Evolutionary conservation across 495 filamentous ascomycete genomes (phyloP).

Genomic region (Chaetomium cochliodes): DNA sequence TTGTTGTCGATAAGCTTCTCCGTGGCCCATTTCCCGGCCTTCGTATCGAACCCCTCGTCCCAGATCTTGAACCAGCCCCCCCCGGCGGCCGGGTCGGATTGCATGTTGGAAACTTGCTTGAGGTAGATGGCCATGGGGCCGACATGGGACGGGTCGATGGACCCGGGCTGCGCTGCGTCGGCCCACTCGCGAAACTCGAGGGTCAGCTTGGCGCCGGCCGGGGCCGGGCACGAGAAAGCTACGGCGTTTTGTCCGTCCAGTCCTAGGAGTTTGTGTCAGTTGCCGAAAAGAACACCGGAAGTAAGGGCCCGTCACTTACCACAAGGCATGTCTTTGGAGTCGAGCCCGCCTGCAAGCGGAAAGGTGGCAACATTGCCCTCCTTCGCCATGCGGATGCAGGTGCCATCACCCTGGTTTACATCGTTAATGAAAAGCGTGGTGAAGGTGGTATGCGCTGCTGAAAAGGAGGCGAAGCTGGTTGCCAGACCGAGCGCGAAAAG

Average conservation of each 20-base stretch:
- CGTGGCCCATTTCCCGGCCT: slow-evolving; percentile 61
- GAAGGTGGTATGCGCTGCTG: slow-evolving; percentile 62
- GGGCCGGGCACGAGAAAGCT: slow-evolving; percentile 56
- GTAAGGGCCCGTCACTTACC: slow-evolving; percentile 41
- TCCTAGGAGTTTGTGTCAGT: slow-evolving; percentile 41
- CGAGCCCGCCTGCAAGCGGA: slow-evolving; percentile 53
- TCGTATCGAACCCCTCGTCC: slow-evolving; percentile 60
- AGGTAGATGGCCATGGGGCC: slow-evolving; percentile 73
- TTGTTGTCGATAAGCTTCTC: slow-evolving; percentile 62
- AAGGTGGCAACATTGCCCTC: slow-evolving; percentile 47
- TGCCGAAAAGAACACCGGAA: not conserved
- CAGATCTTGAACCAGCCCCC: slow-evolving; percentile 81
- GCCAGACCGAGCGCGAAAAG: slow-evolving; percentile 34
- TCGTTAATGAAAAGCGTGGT: slow-evolving; percentile 66
- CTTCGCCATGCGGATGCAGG: slow-evolving; percentile 65
- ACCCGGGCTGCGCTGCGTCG: slow-evolving; percentile 53
- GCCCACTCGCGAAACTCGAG: slow-evolving; percentile 64
- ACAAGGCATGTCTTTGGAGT: slow-evolving; percentile 63
- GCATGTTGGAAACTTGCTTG: slow-evolving; percentile 56
- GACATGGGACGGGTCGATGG: slow-evolving; percentile 63
- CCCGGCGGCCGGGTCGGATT: slow-evolving; percentile 47
- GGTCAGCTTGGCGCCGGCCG: slow-evolving; percentile 55
- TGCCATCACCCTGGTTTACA: slow-evolving; percentile 64
- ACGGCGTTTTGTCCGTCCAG: slow-evolving; percentile 56
- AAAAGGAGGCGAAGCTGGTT: slow-evolving; percentile 31